Conservation (phyloP, 768 basidiomycete genomes). For the Russula sp. region DNA sequence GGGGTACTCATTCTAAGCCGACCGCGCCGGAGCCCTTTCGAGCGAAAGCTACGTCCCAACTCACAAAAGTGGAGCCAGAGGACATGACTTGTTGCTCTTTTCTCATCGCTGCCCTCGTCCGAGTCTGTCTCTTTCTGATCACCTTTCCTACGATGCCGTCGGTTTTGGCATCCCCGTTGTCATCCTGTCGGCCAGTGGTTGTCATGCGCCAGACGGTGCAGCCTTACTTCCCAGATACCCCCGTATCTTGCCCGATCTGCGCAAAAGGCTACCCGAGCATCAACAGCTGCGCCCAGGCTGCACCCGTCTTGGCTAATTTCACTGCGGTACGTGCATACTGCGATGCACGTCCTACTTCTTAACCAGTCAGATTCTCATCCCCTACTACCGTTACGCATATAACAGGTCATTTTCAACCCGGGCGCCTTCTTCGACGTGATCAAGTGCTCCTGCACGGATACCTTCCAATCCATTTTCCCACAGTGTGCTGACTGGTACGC, state of each 20-base stretch:
- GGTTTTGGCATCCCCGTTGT: conserved; percentile 2
- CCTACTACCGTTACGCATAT: not conserved
- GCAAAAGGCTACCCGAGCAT: conserved; percentile 47
- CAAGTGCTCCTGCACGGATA: conserved; percentile 54
- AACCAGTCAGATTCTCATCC: not conserved
- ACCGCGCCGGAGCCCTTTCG: not conserved
- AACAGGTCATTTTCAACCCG: conserved; percentile 59
- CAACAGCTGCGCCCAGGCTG: conserved; percentile 51
- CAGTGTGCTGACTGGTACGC: conserved; percentile 66
- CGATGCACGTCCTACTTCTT: not conserved
- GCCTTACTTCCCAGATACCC: conserved; percentile 48
- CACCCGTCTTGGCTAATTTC: conserved; percentile 52
- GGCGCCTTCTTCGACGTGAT: conserved; percentile 57
- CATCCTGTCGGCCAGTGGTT: not conserved
- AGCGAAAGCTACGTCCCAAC: not conserved
- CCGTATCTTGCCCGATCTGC: conserved; percentile 56
- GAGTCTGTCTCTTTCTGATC: conserved; percentile 1
- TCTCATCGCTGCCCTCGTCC: not conserved
- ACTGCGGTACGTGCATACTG: conserved; percentile 37
- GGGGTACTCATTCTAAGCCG: not conserved
- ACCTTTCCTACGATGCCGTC: not conserved
- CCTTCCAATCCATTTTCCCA: conserved; percentile 44
- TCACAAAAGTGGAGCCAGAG: not conserved
- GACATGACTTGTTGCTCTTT: conserved; percentile 6
- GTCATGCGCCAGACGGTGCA: conserved; percentile 18